phyloP scores from a whole-genome alignment of 306 rosid species.

The Casuarina equisetifolia region DNA sequence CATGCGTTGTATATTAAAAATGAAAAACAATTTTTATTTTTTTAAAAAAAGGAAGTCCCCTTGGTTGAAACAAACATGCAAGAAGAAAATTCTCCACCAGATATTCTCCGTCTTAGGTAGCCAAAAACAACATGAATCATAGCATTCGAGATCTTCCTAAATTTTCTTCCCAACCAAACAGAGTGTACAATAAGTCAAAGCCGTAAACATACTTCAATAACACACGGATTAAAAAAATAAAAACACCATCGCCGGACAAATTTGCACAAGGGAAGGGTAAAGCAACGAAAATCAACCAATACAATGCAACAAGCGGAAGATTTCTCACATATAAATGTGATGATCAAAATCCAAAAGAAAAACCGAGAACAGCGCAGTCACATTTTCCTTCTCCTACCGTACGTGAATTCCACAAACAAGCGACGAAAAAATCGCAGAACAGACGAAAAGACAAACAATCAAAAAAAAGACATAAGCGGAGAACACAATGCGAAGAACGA shows the following conservation, averaged over 20 bases:
- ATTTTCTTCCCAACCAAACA: slow-evolving; percentile 9
- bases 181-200: background rate
- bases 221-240: background rate
- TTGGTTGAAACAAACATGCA: background rate
- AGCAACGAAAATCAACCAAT: background rate
- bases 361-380: background rate
- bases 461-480: background rate
- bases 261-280: background rate
- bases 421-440: background rate
- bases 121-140: background rate
- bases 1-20: no score
- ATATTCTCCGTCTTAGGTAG: background rate
- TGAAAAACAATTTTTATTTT: no score
- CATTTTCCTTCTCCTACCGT: background rate
- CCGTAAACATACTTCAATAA: background rate
- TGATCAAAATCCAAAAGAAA: background rate
- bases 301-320: background rate
- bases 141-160: background rate
- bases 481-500: background rate
- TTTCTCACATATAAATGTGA: background rate
- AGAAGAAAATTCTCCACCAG: background rate
- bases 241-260: background rate
- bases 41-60: background rate
- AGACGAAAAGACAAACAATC: background rate
- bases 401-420: slow-evolving; percentile 4